phyloP scores from a whole-genome alignment of 2,329 filamentous ascomycete genomes.

The Fusarium verrucosum region DNA sequence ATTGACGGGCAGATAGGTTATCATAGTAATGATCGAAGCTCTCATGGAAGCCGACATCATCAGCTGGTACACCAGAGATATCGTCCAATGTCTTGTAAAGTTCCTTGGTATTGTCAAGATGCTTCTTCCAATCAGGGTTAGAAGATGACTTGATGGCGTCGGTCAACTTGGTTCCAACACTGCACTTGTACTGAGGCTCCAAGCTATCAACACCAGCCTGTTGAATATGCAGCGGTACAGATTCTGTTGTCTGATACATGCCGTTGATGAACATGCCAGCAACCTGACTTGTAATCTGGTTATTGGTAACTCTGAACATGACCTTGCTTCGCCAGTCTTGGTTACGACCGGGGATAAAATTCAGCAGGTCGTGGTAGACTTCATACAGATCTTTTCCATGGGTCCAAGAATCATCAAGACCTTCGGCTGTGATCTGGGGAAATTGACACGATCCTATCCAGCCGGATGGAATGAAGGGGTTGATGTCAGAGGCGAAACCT shows the following conservation, averaged over 20 bases:
- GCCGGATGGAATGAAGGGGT: slow-evolving; percentile 72
- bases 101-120: slow-evolving; percentile 64
- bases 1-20: slow-evolving; percentile 81
- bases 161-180: slow-evolving; percentile 57
- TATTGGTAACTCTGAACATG: slow-evolving; percentile 79
- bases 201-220: slow-evolving; percentile 72
- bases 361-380: slow-evolving; percentile 77
- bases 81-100: slow-evolving; percentile 71
- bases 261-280: slow-evolving; percentile 77
- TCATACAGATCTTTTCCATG: slow-evolving; percentile 80
- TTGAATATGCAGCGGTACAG: slow-evolving; percentile 59
- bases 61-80: slow-evolving; percentile 70
- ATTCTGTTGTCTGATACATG: slow-evolving; percentile 65
- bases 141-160: slow-evolving; percentile 54
- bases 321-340: slow-evolving; percentile 57
- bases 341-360: slow-evolving; percentile 68
- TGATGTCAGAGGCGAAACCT: slow-evolving; percentile 67
- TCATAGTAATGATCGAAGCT: slow-evolving; percentile 87
- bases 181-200: slow-evolving; percentile 77
- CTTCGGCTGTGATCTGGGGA: slow-evolving; percentile 78
- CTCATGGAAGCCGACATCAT: slow-evolving; percentile 70
- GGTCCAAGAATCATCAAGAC: slow-evolving; percentile 77
- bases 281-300: slow-evolving; percentile 83
- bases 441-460: slow-evolving; percentile 82
- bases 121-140: slow-evolving; percentile 67